Base-by-base conservation (phyloP, 2,329 filamentous ascomycete genomes). In the Fusarium nurragi region DNA sequence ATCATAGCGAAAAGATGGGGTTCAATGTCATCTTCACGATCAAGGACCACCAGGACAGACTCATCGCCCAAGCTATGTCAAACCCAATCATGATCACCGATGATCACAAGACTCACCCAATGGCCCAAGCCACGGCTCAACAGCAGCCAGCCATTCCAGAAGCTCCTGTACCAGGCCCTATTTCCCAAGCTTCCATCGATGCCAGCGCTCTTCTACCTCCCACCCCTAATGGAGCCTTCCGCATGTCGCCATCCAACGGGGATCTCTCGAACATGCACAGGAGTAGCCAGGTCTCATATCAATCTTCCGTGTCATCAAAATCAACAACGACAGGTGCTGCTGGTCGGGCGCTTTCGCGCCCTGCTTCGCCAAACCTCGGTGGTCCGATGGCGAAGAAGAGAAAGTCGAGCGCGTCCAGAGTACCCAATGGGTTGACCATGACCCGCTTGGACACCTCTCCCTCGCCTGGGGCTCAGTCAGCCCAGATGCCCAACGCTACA, bases 1-100 rank as follows among this genome's bases (percentile, higher is more conserved):
- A 99, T 75, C 94, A 98, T 71, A 88, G 90, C 59, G 95, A 98
- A 78, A 98, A 98, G 80, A 82, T 90, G 68, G 94, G 94, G 3
- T 99, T 97, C 78, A 83, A 86, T 65, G 93, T 98, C 71, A 97
- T 99, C 64, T 97, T 98, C 77, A 98, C 94, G 2, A 84, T 99
- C 72, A 97, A 94, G 74, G 92, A 97, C 77, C 87, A 87, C 73
- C 81, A 87, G 64, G 91, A 89, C 70, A 88, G 88, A 40, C 80
- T 97, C 28, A 81, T 98, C 39, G 91, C 93, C 8, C 94, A 99
- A 77, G 88, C 89, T 49, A 90, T 97, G 66, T 93, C 92, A 19
- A 88, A 90, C 53, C 91, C 93, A 1, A 97, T 98, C 66, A 94
- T 97, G 86, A 97, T 98, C 65, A 98, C 95, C 2, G 94, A 99